A percentile compares a stretch with the other conserved stretches of the same genome.
phyloP scores from a whole-genome alignment of 768 basidiomycete species.

The Wakefieldia striispora region DNA sequence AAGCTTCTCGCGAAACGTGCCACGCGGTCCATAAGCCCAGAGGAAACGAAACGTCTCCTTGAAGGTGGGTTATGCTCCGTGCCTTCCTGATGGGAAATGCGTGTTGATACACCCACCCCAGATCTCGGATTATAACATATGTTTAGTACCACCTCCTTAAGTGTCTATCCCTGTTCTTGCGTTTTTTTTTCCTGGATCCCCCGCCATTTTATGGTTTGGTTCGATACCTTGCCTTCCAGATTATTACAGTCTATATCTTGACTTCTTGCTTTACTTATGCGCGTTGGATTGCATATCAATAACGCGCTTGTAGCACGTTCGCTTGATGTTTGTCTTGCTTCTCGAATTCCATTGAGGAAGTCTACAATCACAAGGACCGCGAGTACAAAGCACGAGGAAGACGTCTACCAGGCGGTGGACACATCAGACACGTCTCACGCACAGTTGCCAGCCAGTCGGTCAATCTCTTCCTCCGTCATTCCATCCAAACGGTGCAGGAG shows the following conservation, averaged over 20 bases:
- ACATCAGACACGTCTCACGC: slow-evolving; percentile 9
- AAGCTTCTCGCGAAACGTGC: slow-evolving; percentile 85
- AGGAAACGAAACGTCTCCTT: slow-evolving; percentile 67
- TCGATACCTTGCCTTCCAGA: slow-evolving; percentile 2
- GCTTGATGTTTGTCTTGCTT: slow-evolving; percentile 21
- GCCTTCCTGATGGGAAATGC: slow-evolving; percentile 19
- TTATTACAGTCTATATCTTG: slow-evolving; percentile 12
- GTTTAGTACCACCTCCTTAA: slow-evolving; percentile 19
- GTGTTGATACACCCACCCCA: slow-evolving; percentile 26
- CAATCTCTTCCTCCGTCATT: slow-evolving; percentile 76
- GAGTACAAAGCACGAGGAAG: slow-evolving; percentile 4
- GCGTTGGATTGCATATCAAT: slow-evolving; percentile 21
- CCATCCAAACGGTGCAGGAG: slow-evolving; percentile 88
- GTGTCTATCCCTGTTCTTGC: slow-evolving; percentile 19
- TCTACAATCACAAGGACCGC: slow-evolving; percentile 6
- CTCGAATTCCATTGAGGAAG: slow-evolving; percentile 1
- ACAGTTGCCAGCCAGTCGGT: slow-evolving; percentile 42
- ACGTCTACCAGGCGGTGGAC: neutral
- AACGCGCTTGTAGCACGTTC: slow-evolving; percentile 24
- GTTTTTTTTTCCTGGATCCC: slow-evolving; percentile 10
- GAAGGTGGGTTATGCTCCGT: slow-evolving; percentile 50
- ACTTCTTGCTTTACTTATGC: slow-evolving; percentile 25
- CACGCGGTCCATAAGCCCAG: slow-evolving; percentile 73
- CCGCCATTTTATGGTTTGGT: slow-evolving; percentile 3
- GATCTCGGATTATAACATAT: slow-evolving; percentile 47